phyloP scores from a whole-genome alignment of 1,284 basidiomycete species.

The Trametes polyzona region DNA sequence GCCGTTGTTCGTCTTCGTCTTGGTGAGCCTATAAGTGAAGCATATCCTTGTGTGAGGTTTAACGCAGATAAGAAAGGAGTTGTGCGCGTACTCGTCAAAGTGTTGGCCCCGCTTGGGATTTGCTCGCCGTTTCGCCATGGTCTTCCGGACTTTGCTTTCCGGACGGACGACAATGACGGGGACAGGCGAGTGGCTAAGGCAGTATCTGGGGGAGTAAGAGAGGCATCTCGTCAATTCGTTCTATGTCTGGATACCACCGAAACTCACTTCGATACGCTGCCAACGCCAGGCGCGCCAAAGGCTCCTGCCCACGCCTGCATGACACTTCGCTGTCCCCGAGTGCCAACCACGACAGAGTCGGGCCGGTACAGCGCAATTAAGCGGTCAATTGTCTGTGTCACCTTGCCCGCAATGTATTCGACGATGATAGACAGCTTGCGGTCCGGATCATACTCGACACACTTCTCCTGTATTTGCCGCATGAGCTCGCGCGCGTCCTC shows the following conservation, averaged over 20 bases:
- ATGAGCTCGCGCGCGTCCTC: conserved; percentile 90
- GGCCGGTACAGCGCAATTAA: conserved; percentile 96
- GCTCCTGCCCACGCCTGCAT: conserved; percentile 61
- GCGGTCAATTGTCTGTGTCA: conserved; percentile 88
- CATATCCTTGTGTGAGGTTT: background rate
- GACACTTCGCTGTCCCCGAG: conserved; percentile 72
- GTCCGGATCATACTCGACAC: conserved; percentile 77
- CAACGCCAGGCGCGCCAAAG: conserved; percentile 61
- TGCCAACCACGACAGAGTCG: conserved; percentile 93
- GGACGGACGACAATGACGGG: conserved; percentile 92
- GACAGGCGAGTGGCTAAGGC: conserved; percentile 87
- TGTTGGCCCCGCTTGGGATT: conserved; percentile 86
- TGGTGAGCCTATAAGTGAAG: conserved; percentile 17
- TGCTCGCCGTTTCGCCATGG: conserved; percentile 78
- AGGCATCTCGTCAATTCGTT: too few species aligned
- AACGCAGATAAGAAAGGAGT: background rate
- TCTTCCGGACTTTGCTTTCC: conserved; percentile 85
- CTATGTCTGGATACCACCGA: background rate
- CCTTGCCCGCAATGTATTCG: conserved; percentile 91
- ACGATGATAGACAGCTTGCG: conserved; percentile 90
- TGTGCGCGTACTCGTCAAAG: conserved; percentile 57
- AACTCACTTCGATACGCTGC: conserved; percentile 65
- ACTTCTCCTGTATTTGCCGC: conserved; percentile 81
- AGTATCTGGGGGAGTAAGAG: conserved; percentile 62
- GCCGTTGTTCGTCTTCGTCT: conserved; percentile 23